These are phyloP conservation scores for Yamadazyma insecticola DNA, from an alignment of 805 yeast species.

Conservation along the genomic window DNA sequence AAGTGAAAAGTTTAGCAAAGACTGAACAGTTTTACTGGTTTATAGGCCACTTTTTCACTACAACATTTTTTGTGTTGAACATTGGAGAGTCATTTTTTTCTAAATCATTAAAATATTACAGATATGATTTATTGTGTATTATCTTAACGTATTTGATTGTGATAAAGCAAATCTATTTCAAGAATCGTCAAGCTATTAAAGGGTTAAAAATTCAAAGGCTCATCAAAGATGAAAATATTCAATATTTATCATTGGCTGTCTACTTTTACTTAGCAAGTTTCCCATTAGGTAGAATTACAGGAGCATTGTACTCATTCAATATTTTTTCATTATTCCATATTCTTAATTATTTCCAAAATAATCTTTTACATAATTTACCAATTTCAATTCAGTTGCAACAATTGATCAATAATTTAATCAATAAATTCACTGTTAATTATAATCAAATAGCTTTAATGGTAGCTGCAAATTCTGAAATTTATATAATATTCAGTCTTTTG, in stretches of 20 bases:
- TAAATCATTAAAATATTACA: conserved; percentile 21
- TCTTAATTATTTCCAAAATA: conserved; percentile 33
- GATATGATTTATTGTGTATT: conserved; percentile 43
- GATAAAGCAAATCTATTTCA: conserved; percentile 52
- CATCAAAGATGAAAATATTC: conserved; percentile 38
- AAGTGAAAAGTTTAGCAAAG: conserved; percentile 9
- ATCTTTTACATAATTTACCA: conserved; percentile 33
- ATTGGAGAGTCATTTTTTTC: conserved; percentile 40
- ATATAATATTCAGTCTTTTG: conserved; percentile 19
- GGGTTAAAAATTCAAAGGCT: conserved; percentile 5
- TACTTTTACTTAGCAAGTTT: conserved; percentile 26
- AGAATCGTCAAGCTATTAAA: conserved; percentile 7
- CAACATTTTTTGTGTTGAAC: conserved; percentile 37
- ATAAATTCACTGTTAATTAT: conserved; percentile 23
- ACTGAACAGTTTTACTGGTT: conserved; percentile 72
- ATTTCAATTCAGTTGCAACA: conserved; percentile 23
- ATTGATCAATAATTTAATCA: conserved; percentile 21
- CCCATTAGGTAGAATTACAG: conserved; percentile 30
- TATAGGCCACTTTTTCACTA: conserved; percentile 52
- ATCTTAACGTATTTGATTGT: conserved; percentile 61
- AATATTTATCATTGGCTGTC: conserved; percentile 31
- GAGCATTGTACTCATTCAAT: conserved; percentile 32
- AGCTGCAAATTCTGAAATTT: conserved; percentile 35
- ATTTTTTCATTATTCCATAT: conserved; percentile 36
- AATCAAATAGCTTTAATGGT: conserved; percentile 33